Percentiles rank a stretch among this genome's conserved stretches.
Evolutionary conservation across 2,329 filamentous ascomycete species (phyloP).

Genomic region (Tolypocladium tropicale): DNA sequence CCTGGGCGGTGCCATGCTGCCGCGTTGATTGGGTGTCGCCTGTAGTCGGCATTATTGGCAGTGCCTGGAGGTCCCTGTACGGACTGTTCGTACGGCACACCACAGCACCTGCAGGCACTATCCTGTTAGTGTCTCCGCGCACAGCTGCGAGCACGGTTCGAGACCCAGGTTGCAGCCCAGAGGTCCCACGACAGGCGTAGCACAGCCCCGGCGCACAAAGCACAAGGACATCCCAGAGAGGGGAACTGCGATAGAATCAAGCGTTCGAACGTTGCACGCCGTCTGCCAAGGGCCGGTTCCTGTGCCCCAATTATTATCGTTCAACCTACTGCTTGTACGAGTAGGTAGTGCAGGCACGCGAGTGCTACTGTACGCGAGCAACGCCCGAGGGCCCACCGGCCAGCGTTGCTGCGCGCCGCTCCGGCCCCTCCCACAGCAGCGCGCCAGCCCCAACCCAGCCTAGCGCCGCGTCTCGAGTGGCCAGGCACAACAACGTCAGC

Average conservation of each 20-base stretch:
- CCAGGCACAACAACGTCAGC: constrained; percentile 20
- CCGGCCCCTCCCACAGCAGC: not conserved
- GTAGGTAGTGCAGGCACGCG: too few relatives aligned
- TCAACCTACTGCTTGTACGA: too few relatives aligned
- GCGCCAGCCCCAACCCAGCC: constrained; percentile 7
- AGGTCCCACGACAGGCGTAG: not conserved
- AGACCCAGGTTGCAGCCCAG: not conserved
- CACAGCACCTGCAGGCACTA: too few relatives aligned
- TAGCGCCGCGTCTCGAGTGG: constrained; percentile 12
- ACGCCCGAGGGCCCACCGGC: not conserved
- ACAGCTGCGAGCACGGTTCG: not conserved
- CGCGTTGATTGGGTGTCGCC: not conserved
- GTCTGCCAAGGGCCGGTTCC: too few relatives aligned
- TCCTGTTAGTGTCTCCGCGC: not conserved
- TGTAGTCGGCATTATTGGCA: not conserved
- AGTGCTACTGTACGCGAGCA: too few relatives aligned
- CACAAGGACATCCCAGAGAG: too few relatives aligned
- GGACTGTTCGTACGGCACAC: too few relatives aligned
- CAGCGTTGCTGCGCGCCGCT: not conserved
- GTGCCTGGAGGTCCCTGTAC: not conserved
- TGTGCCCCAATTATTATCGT: too few relatives aligned
- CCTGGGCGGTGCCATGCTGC: too few relatives aligned
- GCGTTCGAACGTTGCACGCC: too few relatives aligned
- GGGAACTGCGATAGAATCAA: too few relatives aligned
- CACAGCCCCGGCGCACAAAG: not conserved